Base-by-base conservation (phyloP, 768 basidiomycete genomes). In the Exidia glandulosa region DNA sequence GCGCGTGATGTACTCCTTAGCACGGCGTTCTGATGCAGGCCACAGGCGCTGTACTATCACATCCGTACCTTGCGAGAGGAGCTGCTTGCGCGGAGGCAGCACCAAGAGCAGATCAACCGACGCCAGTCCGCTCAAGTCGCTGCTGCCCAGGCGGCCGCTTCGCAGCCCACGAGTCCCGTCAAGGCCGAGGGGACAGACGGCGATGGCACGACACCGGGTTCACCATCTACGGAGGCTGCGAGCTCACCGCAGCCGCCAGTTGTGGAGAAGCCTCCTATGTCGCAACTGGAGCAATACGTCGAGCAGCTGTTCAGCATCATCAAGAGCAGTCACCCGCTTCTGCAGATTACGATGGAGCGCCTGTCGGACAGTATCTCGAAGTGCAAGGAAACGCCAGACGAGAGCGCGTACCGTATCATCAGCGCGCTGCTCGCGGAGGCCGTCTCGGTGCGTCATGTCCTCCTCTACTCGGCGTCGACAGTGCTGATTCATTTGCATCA, bases 321-420 rank as follows among this genome's bases (percentile, higher is more conserved):
- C 66, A 98, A 99, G 75, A 96, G 95, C 0, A 87, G 91, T 0
- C 96, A 94, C 78, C 96, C 96, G 0, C 79, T 99, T 6, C 80
- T 99, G 34, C 90, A 95, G 32, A 77, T 98, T 25, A 96, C 93
- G 60, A 79, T 99, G 79, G 96, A 99, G 74, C 94, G 92, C 16
- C 88, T 97, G 81, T 88, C 94, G 3, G 96, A 99, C 64, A 94
- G 97, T 72, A 88, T 99, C 63, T 79, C 84, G 25, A 81, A 85
- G 61, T 95, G 97, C 76, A 95, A 96, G 70, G 83, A 88, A 2
- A 79, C 82, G 1, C 80, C 84, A 2, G 96, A 99, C 61, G 96
- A 99, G 72, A 94, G 97, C 64, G 85, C 94, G 6, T 97, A 97
- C 73, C 83, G 96, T 19, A 83, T 91, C 66, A 83, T 94, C 50